Evolutionary conservation across 2,329 filamentous ascomycete species (phyloP), one percentile per base, ranked within the genome.

Genomic region (Xylaria sp.): DNA sequence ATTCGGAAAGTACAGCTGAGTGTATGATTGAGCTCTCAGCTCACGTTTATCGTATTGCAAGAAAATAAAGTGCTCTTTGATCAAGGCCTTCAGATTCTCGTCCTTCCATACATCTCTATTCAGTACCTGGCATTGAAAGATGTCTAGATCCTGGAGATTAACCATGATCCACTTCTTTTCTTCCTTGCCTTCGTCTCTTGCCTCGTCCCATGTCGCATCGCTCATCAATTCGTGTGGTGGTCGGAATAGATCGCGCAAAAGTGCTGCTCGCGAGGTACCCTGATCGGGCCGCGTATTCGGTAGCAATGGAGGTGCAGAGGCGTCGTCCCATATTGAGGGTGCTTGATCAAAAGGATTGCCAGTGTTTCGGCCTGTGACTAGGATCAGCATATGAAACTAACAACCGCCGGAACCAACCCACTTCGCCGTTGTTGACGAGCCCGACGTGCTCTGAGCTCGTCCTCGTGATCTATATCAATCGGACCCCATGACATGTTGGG

Each of bases 91-190:
- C 60, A 99, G 87, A 2, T 88, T 84, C 17, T 85, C 77, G 70
- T 97, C 91, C 78, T 97, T 97, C 95, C 95, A 99, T 57, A 98
- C 88, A 75, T 99, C 95, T 46, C 95, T 87, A 74, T 99, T 99
- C 17, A 99, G 82, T 2, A 92, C 86, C 75, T 99, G 95, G 76
- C 95, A 99, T 76, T 95, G 91, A 76, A 99, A 99, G 72, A 97
- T 89, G 37, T 91, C 91, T 68, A 92, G 87, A 74, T 99, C 94
- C 77, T 99, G 95, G 15, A 99, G 88, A 75, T 99, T 98, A 65
- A 97, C 92, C 69, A 99, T 78, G 50, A 99, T 86, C 95, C 95
- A 99, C 77, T 96, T 97, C 81, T 92, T 89, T 28, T 89, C 84
- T 47, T 93, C 91, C 75, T 95, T 96, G 63, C 94, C 95, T 70